These are phyloP conservation scores for Skeletonema grethae DNA, from an alignment of 108 stramenopile genomes.

Conservation along the genomic window DNA sequence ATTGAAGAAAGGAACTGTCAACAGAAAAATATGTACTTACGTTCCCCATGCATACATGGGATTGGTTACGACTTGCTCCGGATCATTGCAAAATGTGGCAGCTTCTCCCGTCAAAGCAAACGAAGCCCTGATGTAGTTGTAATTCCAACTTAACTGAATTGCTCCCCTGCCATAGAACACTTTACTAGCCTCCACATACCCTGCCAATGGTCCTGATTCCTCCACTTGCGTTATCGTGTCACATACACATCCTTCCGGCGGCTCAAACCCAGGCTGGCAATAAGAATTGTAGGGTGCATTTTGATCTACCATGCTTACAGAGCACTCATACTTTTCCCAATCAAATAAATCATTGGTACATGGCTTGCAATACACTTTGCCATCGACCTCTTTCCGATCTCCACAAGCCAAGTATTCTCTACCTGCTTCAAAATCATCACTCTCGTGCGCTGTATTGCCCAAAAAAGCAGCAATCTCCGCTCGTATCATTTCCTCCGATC, in stretches of 20 bases:
- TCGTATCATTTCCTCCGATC: constrained; percentile 13
- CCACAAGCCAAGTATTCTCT: constrained; percentile 46
- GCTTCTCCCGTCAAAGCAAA: constrained; percentile 42
- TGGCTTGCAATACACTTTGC: constrained; percentile 44
- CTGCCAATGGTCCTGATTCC: constrained; percentile 23
- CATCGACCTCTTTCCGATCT: constrained; percentile 34
- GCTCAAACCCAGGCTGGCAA: constrained; percentile 33
- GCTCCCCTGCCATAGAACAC: constrained; percentile 48
- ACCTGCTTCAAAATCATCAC: constrained; percentile 43
- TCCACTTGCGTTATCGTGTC: constrained; percentile 26
- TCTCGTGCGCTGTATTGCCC: constrained; percentile 44
- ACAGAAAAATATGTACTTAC: constrained; percentile 8
- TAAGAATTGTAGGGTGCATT: constrained; percentile 45
- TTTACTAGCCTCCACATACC: constrained; percentile 36
- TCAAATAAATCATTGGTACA: constrained; percentile 35
- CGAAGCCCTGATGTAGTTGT: constrained; percentile 42
- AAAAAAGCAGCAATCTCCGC: constrained; percentile 39
- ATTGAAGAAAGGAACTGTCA: background rate
- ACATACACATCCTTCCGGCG: constrained; percentile 39
- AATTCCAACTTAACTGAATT: constrained; percentile 41
- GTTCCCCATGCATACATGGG: constrained; percentile 45
- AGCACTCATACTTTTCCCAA: constrained; percentile 39
- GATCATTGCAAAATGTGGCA: constrained; percentile 41
- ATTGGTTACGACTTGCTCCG: constrained; percentile 37
- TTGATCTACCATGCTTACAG: constrained; percentile 33